Conservation (phyloP, 306 rosid species). For the Quercus cerris region DNA sequence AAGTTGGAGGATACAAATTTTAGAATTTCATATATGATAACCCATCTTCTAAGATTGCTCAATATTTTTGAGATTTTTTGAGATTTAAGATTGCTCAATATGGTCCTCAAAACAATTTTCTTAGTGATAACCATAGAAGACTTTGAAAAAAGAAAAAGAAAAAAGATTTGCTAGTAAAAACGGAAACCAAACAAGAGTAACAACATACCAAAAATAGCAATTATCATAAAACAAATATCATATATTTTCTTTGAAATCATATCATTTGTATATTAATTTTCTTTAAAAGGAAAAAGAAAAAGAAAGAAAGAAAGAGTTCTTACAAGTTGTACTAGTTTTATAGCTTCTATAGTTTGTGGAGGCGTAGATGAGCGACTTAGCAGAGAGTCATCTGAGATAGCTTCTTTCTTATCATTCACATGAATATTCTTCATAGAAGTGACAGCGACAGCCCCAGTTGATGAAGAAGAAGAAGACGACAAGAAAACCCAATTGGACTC, state of each 20-base stretch:
- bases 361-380: constrained; percentile 55
- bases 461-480: not conserved
- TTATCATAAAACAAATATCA: too few relatives aligned
- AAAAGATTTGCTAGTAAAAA: not conserved
- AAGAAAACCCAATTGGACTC: constrained; percentile 31
- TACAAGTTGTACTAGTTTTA: constrained; percentile 29
- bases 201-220: too few relatives aligned
- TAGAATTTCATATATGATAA: not conserved
- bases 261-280: too few relatives aligned
- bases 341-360: constrained; percentile 32
- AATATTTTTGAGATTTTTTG: too few relatives aligned
- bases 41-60: not conserved
- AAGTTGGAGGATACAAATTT: not conserved
- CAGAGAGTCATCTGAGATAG: constrained; percentile 42
- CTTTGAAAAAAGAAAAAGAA: not conserved
- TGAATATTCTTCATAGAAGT: not conserved
- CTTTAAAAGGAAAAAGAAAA: not conserved
- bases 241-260: too few relatives aligned
- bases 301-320: not conserved
- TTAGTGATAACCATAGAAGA: not conserved
- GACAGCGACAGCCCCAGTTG: too few relatives aligned
- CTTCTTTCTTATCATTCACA: constrained; percentile 32
- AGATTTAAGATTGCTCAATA: too few relatives aligned
- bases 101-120: not conserved
- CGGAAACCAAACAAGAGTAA: not conserved